A percentile compares a stretch with the other conserved stretches of the same genome.
phyloP scores from a whole-genome alignment of 108 stramenopile species.

The Chaetoceros muelleri region DNA sequence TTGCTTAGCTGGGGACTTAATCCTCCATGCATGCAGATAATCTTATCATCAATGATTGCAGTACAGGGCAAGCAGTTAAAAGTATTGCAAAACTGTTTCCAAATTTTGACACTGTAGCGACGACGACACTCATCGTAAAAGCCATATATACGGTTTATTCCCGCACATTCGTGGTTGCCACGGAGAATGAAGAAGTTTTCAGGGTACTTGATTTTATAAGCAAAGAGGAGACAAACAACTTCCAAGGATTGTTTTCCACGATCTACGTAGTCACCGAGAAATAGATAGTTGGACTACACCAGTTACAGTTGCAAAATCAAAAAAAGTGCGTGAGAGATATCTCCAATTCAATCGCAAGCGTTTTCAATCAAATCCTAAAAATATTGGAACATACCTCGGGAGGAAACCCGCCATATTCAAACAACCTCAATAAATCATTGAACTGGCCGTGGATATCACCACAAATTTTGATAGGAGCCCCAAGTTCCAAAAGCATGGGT shows the following conservation, averaged over 20 bases:
- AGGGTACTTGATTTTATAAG: constrained; percentile 99
- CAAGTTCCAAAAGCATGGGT: constrained; percentile 96
- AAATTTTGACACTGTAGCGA: constrained; percentile 96
- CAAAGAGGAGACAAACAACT: constrained; percentile 92
- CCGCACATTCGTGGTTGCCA: constrained; percentile 99
- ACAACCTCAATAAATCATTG: constrained; percentile 93
- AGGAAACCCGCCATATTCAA: constrained; percentile 96
- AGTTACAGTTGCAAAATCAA: too few relatives aligned
- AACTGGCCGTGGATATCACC: constrained; percentile 99
- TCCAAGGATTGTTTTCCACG: constrained; percentile 95
- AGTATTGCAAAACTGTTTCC: constrained; percentile 99
- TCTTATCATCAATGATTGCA: constrained; percentile 99
- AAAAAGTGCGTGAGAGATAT: background rate
- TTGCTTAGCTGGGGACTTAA: constrained; percentile 91
- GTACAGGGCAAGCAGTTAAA: constrained; percentile 99
- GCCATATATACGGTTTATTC: constrained; percentile 99
- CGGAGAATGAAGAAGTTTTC: constrained; percentile 98
- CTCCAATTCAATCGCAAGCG: constrained; percentile 1
- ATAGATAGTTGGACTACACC: constrained; percentile 96
- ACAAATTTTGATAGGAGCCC: constrained; percentile 99
- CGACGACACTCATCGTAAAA: constrained; percentile 99
- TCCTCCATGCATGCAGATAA: constrained; percentile 99
- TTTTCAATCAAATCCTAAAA: background rate
- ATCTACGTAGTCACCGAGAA: constrained; percentile 98
- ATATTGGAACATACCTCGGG: constrained; percentile 56